Conservation (phyloP, 768 basidiomycete genomes). For the Tephrocybe sp. region DNA sequence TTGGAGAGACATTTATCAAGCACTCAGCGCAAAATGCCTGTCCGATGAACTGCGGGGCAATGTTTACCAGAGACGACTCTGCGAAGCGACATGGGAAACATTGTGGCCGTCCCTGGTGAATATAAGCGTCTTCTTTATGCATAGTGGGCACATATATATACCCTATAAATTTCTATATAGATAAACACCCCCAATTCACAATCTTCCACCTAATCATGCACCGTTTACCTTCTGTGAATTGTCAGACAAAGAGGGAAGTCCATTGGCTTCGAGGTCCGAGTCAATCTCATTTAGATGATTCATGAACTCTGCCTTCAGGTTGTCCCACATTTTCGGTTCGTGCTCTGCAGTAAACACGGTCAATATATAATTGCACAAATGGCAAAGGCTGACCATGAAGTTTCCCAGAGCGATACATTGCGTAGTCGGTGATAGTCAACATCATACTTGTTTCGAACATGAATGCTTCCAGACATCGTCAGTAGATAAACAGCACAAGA, state of each 20-base stretch:
- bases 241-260: constrained; percentile 27
- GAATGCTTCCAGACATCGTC: constrained; percentile 35
- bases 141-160: no score
- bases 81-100: constrained; percentile 13
- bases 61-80: constrained; percentile 14
- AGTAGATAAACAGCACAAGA: not conserved
- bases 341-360: constrained; percentile 36
- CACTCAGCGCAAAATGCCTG: constrained; percentile 9
- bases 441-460: constrained; percentile 67
- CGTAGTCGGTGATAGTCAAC: constrained; percentile 63
- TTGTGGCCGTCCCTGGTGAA: not conserved
- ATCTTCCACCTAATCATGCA: not conserved
- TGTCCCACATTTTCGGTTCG: constrained; percentile 67
- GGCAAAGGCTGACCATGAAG: constrained; percentile 43
- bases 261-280: constrained; percentile 39
- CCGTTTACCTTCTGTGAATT: not conserved
- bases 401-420: constrained; percentile 56
- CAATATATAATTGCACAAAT: not conserved
- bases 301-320: constrained; percentile 55
- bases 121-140: no score
- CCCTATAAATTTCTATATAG: no score
- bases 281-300: constrained; percentile 57
- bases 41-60: constrained; percentile 9
- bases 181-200: not conserved
- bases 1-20: constrained; percentile 11